Base-by-base conservation (phyloP, 345 rosid genomes). In the Citrus australasica region DNA sequence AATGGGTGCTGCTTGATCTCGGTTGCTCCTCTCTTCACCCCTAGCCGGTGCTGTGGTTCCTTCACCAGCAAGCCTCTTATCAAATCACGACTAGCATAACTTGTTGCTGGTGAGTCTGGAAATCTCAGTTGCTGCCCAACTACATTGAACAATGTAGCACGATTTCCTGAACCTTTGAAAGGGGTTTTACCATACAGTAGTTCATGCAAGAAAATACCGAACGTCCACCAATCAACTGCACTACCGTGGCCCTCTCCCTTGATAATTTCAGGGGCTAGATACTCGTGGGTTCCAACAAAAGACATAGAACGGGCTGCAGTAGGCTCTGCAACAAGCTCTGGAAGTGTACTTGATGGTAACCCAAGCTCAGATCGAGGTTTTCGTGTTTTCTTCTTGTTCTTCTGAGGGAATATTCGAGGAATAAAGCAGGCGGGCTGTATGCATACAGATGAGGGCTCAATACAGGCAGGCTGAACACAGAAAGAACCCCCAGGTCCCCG, bases 201-300 rank as follows among this genome's bases (percentile, higher is more conserved):
- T 80, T 96, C 99, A 7, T 96, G 97, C 80, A 96, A 80, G 83
- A 96, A 96, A 80, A 96, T 91, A 21, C 99, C 99, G 59, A 92
- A 96, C 7, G 99, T 96, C 99, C 99, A 94, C 99, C 99, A 96
- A 55, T 96, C 99, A 48, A 96, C 98, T 35, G 98, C 97, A 79
- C 99, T 94, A 61, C 99, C 98, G 35, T 96, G 99, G 51, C 99
- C 99, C 82, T 96, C 99, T 74, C 98, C 99, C 83, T 92, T 95
- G 80, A 93, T 92, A 42, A 93, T 93, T 85, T 93, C 98, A 14
- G 98, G 98, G 85, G 98, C 98, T 19, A 96, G 87, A 88, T 96
- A 96, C 85, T 96, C 99, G 17, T 96, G 99, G 68, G 99, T 96
- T 79, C 99, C 99, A 24, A 96, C 99, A 63, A 96, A 96, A 64